phyloP scores from a whole-genome alignment of 208 protist genomes.

The Ichthyophonus hoferi region DNA sequence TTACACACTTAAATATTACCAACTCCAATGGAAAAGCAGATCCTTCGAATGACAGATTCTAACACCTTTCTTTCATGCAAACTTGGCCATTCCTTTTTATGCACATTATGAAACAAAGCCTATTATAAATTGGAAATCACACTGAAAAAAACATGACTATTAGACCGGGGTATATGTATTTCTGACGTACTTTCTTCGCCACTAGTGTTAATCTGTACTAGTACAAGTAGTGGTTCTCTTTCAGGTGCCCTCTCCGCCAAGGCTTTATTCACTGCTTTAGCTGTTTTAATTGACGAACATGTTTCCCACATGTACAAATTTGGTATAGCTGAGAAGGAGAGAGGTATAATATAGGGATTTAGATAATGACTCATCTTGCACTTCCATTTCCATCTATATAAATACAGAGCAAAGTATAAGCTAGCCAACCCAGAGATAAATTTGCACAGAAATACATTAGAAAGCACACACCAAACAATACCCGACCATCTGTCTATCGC shows the following conservation, averaged over 20 bases:
- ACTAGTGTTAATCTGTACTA: conserved; percentile 88
- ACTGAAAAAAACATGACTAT: too few species aligned
- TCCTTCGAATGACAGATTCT: too few species aligned
- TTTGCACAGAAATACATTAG: not conserved
- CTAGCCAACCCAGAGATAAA: conserved; percentile 31
- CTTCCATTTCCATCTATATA: not conserved
- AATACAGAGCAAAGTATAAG: conserved; percentile 23
- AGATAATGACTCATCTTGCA: not conserved
- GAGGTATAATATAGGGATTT: conserved; percentile 2
- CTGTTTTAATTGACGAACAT: conserved; percentile 80
- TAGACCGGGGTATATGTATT: too few species aligned
- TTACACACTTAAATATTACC: too few species aligned
- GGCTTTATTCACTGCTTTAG: conserved; percentile 73
- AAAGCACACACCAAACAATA: not conserved
- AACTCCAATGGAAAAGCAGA: too few species aligned
- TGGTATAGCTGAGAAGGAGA: conserved; percentile 33
- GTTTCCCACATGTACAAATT: conserved; percentile 79
- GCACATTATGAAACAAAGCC: too few species aligned
- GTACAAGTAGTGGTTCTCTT: conserved; percentile 63
- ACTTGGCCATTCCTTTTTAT: too few species aligned
- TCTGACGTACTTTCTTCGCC: conserved; percentile 75
- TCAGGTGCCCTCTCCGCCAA: not conserved
- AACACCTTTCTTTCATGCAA: too few species aligned
- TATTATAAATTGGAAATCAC: too few species aligned
- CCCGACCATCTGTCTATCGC: too few species aligned